phyloP scores from a whole-genome alignment of 2,329 filamentous ascomycete genomes.

The Trichoderma oligosporum region DNA sequence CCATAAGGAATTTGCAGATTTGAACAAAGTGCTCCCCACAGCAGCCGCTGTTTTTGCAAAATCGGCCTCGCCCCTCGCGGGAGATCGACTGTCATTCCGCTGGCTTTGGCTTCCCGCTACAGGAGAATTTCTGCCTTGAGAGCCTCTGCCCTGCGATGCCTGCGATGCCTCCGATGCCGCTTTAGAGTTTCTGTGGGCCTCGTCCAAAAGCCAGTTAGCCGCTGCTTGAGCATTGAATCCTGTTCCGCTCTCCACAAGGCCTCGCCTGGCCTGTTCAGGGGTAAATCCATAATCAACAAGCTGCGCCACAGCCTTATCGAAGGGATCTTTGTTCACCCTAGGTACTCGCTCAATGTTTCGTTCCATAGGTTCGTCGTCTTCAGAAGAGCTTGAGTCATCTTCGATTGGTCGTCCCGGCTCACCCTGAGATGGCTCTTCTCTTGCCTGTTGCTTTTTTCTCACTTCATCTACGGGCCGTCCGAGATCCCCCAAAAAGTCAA shows the following conservation, averaged over 20 bases:
- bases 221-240: slow-evolving; percentile 80
- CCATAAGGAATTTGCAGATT: slow-evolving; percentile 93
- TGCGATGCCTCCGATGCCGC: slow-evolving; percentile 67
- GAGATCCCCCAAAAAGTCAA: slow-evolving; percentile 63
- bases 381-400: slow-evolving; percentile 44
- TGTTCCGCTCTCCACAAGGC: slow-evolving; percentile 73
- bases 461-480: slow-evolving; percentile 63
- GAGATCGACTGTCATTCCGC: slow-evolving; percentile 51
- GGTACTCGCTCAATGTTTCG: slow-evolving; percentile 26
- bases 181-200: slow-evolving; percentile 80
- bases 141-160: slow-evolving; percentile 56
- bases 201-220: slow-evolving; percentile 83
- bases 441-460: slow-evolving; percentile 43
- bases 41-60: slow-evolving; percentile 77
- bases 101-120: slow-evolving; percentile 33
- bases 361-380: slow-evolving; percentile 34
- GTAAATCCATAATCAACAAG: slow-evolving; percentile 94
- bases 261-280: slow-evolving; percentile 74
- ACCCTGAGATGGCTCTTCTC: slow-evolving; percentile 33
- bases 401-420: slow-evolving; percentile 57
- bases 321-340: slow-evolving; percentile 37
- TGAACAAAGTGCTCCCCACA: slow-evolving; percentile 78
- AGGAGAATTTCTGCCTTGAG: slow-evolving; percentile 26
- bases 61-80: slow-evolving; percentile 61
- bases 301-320: slow-evolving; percentile 79